Evolutionary conservation across 2,329 filamentous ascomycete species (phyloP), one percentile per base, ranked within the genome.

Genomic region (Monascus ruber): DNA sequence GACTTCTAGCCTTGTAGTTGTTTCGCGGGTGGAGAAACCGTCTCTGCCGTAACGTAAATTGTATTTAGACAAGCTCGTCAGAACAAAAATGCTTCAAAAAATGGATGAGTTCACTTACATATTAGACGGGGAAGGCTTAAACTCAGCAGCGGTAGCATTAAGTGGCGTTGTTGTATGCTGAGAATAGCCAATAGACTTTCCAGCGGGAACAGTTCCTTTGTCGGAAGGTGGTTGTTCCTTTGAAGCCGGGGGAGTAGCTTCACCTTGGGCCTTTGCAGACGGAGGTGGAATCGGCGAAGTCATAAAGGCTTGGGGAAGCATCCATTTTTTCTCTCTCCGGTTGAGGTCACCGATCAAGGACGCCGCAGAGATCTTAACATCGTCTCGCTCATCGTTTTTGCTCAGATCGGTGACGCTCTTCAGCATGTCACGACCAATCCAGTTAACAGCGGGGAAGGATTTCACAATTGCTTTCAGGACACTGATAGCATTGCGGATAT

Each of bases 401-500:
- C 60, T 64, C 32, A 71, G 48, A 11, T 55, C 52, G 36, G 65
- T 65, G 36, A 71, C 63, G 37, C 59, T 60, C 4, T 51, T 57
- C 33, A 64, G 52, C 53, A 70, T 63, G 37, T 63, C 57, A 11
- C 55, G 54, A 28, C 85, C 91, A 73, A 94, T 89, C 60, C 86
- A 91, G 54, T 94, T 86, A 42, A 96, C 77, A 10, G 81, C 82
- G 4, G 91, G 93, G 71, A 94, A 98, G 52, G 79, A 74, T 37
- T 86, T 79, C 24, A 85, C 75, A 35, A 94, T 73, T 7, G 77
- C 74, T 57, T 91, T 93, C 42, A 98, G 71, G 4, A 96, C 73
- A 42, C 83, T 91, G 49, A 96, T 93, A 34, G 87, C 86, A 58
- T 98, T 98, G 40, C 89, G 81, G 56, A 96, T 94, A 60, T 95